phyloP scores from a whole-genome alignment of 345 rosid genomes.

The Acer saccharum region DNA sequence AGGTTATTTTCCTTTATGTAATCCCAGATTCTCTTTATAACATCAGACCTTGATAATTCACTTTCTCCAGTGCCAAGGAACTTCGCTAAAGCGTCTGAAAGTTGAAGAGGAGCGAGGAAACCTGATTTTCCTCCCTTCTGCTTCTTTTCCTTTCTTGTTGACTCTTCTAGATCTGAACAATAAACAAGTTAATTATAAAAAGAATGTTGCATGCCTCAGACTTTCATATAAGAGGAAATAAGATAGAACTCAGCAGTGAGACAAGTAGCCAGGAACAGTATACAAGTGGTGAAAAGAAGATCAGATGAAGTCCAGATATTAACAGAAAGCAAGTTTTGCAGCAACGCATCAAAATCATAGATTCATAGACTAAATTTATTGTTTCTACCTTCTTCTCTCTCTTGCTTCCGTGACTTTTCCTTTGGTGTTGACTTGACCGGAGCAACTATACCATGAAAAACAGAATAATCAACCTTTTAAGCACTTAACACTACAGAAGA shows the following conservation, averaged over 20 bases:
- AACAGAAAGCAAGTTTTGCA: neutral
- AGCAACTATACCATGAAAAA: conserved; percentile 25
- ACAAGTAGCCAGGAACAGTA: neutral
- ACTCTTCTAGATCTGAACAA: conserved; percentile 41
- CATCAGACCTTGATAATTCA: conserved; percentile 43
- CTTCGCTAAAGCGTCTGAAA: conserved; percentile 51
- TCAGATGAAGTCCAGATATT: neutral
- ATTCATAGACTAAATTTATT: conserved; percentile 8
- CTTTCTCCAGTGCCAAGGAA: conserved; percentile 59
- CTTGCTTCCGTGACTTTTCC: conserved; percentile 39
- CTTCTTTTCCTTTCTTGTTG: conserved; percentile 46
- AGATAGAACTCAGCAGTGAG: neutral
- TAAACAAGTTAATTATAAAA: neutral
- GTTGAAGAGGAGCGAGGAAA: conserved; percentile 57
- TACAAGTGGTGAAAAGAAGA: neutral
- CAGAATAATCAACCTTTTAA: conserved; percentile 7
- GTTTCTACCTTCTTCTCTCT: conserved; percentile 38
- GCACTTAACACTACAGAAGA: neutral
- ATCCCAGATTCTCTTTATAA: conserved; percentile 51
- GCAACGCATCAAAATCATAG: neutral
- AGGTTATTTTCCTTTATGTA: conserved; percentile 52
- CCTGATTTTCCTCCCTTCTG: conserved; percentile 51
- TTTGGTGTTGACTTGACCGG: conserved; percentile 29
- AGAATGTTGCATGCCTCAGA: neutral
- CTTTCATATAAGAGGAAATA: neutral